Evolutionary conservation across 225 moss, liverwort and hornwort species (phyloP), one percentile per base, ranked within the genome.

Genomic region (Sphagnum tenellum): DNA sequence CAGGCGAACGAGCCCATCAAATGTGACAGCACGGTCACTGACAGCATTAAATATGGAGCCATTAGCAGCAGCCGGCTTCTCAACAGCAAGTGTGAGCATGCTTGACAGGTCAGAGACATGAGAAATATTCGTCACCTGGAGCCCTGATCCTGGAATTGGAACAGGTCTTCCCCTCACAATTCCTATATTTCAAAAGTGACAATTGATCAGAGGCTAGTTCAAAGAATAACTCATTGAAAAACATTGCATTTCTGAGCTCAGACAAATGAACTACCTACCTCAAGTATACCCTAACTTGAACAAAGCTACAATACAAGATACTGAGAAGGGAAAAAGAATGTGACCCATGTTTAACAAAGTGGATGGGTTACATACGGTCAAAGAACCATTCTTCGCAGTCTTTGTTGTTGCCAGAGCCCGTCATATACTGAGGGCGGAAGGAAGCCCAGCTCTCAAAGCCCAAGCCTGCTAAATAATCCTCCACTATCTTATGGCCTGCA

Each of bases 331-430:
- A 66, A 9, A 12, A 9, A 5, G 45, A 14, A 55, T n/a, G 14
- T 5, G 7, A 56, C 3, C 50, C 5, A 46, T 29, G 50, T 47
- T 13, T 13, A 7, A 55, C 56, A 62, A 49, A 45, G 64, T 59
- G 57, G 45, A 66, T 29, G 1, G 29, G 29, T 49, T 54, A 83
- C 96, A 74, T 75, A 96, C 96, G 77, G 76, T 98, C 98, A 69
- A 98, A 98, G 70, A 98, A 93, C 93, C 93, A 98, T 78, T 98
- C 98, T 68, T 98, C 98, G 48, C 93, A 93, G 67, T 98, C 98
- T 75, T 98, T 98, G 66, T 98, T 98, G 80, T 98, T 98, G 55
- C 98, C 93, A 70, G 87, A 87, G 62, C 98, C 98, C 53, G 81
- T 93, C 93, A 98, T 98, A 67, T 98, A 98, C 56, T 98, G 98